Evolutionary conservation across 345 rosid genomes (phyloP).

Genomic region (Rubroshorea leprosula): DNA sequence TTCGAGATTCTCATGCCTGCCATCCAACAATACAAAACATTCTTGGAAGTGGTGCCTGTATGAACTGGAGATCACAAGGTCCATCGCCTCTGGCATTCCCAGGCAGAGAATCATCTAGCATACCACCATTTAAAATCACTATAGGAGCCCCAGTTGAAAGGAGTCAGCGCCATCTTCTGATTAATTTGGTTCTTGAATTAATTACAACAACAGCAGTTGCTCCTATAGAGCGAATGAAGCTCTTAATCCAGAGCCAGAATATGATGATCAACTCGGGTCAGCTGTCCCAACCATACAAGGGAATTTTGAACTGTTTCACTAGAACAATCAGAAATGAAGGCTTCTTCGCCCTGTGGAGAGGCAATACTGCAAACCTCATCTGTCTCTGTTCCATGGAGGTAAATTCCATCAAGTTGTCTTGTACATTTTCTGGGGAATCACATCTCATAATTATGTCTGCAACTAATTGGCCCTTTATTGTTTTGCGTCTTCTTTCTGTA

Average conservation of each 20-base stretch:
- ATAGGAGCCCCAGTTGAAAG: slow-evolving; percentile 56
- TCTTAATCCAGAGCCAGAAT: slow-evolving; percentile 74
- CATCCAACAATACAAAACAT: too few species aligned
- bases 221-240: slow-evolving; percentile 71
- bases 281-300: slow-evolving; percentile 65
- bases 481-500: too few species aligned
- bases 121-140: too few species aligned
- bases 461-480: background rate
- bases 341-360: slow-evolving; percentile 58
- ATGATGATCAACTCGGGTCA: slow-evolving; percentile 60
- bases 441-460: too few species aligned
- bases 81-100: background rate
- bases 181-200: slow-evolving; percentile 28
- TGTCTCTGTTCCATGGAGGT: slow-evolving; percentile 4
- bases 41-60: too few species aligned
- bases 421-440: too few species aligned
- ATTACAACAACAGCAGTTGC: slow-evolving; percentile 50
- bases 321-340: slow-evolving; percentile 69
- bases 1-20: background rate
- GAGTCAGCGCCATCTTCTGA: slow-evolving; percentile 11
- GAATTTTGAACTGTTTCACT: slow-evolving; percentile 55
- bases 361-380: slow-evolving; percentile 60
- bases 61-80: background rate
- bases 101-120: background rate
- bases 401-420: background rate